Percentiles rank a stretch among this genome's conserved stretches.
Evolutionary conservation across 192 early-diverging fungal species (phyloP).

Genomic region (Martensiomyces pterosporus): DNA sequence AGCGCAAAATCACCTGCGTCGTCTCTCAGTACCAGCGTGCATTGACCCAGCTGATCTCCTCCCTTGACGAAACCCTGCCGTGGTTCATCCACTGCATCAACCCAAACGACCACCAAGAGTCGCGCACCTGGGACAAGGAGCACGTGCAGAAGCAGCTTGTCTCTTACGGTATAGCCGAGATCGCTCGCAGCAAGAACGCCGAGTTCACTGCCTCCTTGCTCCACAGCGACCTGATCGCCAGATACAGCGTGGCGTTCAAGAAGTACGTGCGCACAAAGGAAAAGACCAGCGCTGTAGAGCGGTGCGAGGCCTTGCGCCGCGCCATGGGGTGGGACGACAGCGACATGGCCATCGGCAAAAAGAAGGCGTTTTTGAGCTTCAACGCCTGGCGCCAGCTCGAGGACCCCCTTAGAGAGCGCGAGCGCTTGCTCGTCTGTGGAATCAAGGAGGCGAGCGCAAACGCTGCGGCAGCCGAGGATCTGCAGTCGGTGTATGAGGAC

Average conservation of each 20-base stretch:
- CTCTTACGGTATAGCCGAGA: slow-evolving; percentile 61
- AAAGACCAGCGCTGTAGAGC: slow-evolving; percentile 40
- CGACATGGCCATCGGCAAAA: slow-evolving; percentile 59
- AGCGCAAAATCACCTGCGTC: slow-evolving; percentile 57
- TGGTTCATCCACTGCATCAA: slow-evolving; percentile 78
- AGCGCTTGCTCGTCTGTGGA: slow-evolving; percentile 53
- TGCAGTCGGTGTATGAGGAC: slow-evolving; percentile 49
- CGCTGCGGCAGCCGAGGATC: slow-evolving; percentile 27
- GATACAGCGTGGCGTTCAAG: slow-evolving; percentile 61
- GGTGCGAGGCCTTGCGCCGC: slow-evolving; percentile 47
- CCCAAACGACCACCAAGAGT: slow-evolving; percentile 58
- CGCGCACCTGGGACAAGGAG: slow-evolving; percentile 62
- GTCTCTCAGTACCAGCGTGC: slow-evolving; percentile 66
- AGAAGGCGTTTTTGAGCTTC: slow-evolving; percentile 72
- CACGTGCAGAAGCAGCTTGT: slow-evolving; percentile 69
- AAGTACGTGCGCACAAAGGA: slow-evolving; percentile 52
- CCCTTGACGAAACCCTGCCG: slow-evolving; percentile 71
- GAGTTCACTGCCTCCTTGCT: slow-evolving; percentile 71
- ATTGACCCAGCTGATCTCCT: slow-evolving; percentile 61
- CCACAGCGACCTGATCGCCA: slow-evolving; percentile 74
- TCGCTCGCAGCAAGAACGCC: slow-evolving; percentile 60
- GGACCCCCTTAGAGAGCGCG: slow-evolving; percentile 66
- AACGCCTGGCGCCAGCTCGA: slow-evolving; percentile 80
- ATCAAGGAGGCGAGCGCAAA: slow-evolving; percentile 28
- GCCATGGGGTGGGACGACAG: slow-evolving; percentile 59